These are phyloP conservation scores for Sechiopsis laciniata DNA, from an alignment of 306 rosid species.

Conservation along the genomic window DNA sequence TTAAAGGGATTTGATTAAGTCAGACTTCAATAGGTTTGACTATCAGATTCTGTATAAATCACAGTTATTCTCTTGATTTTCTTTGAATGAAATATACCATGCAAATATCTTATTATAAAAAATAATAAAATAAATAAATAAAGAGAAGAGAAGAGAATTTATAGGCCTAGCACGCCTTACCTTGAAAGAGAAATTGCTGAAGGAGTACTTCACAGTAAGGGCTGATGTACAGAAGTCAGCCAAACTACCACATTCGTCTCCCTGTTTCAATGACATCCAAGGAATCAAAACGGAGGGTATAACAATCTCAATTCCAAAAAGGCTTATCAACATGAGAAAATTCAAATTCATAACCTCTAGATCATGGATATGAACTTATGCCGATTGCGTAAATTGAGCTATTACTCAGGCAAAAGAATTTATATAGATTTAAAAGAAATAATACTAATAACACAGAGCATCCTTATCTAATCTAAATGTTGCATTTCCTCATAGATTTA, in stretches of 20 bases:
- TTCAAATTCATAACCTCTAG: too few relatives aligned
- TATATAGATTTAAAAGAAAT: too few relatives aligned
- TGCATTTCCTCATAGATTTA: not conserved
- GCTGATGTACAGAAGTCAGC: conserved; percentile 47
- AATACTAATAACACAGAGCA: too few relatives aligned
- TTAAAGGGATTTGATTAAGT: too few relatives aligned
- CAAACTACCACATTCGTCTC: conserved; percentile 82
- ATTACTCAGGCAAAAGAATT: too few relatives aligned
- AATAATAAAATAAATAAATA: not conserved
- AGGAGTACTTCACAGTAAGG: conserved; percentile 64
- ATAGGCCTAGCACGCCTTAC: conserved; percentile 34
- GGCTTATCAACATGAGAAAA: too few relatives aligned
- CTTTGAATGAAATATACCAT: not conserved
- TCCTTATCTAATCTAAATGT: not conserved
- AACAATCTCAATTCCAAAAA: not conserved
- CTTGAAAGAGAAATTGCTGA: conserved; percentile 96
- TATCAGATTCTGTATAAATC: too few relatives aligned
- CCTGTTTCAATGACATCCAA: conserved; percentile 45
- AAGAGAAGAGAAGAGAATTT: not conserved
- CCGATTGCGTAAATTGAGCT: too few relatives aligned
- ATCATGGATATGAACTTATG: too few relatives aligned
- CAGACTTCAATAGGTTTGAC: too few relatives aligned
- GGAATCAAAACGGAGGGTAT: conserved; percentile 1
- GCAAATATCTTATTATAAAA: not conserved
- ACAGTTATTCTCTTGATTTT: too few relatives aligned